Evolutionary conservation across 106 monocot genomes (phyloP), one percentile per base, ranked within the genome.

Genomic region (Dendrobium officinale): DNA sequence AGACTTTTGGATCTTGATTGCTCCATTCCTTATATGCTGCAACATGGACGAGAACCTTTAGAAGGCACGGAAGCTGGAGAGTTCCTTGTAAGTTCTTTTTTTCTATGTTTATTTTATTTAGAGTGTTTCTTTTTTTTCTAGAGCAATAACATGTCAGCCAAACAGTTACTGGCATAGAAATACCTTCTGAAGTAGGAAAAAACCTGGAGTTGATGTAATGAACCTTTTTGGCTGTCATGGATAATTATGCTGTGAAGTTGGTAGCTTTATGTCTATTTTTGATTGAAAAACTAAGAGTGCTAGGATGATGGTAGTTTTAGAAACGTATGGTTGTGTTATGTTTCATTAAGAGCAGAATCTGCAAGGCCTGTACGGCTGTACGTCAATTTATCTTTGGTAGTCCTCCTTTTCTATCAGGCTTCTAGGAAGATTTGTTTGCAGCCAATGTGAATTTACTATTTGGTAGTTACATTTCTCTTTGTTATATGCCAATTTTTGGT

Each of bases 1-100:
- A 85, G 98, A 82, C 81, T 98, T 17, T 83, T 94, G 80, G 92
- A 98, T 78, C 80, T 98, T 83, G 98, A 95, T 84, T 75, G 91
- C 16, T 90, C 94, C 54, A 81, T 98, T 49, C 90, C 85, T 48
- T 98, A 95, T 58, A 80, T 83, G 45, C 74, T 88, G 56, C 76
- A 90, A 47, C 90, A 92, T 77, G 95, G 92, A 80, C 10, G 77
- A 80, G 92, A 91, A 37, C 80, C 75, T 67, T 75, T 80, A 51
- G 88, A 81, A 75, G 86, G 86, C 54, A 82, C 70, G 59, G 88
- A 90, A 77, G 78, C 80, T 74, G 86, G 83, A 43, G 85, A 85
- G 16, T 86, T 89, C 64, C 81, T 92, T 58, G 94, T 94, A 78
- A 88, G 92, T 86, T 56, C 22, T 20, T 27, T 27, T 76, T 74